A percentile compares a stretch with the other conserved stretches of the same genome.
phyloP scores from a whole-genome alignment of 371 early-diverging fungal genomes.

The Capillidium rhysosporum region DNA sequence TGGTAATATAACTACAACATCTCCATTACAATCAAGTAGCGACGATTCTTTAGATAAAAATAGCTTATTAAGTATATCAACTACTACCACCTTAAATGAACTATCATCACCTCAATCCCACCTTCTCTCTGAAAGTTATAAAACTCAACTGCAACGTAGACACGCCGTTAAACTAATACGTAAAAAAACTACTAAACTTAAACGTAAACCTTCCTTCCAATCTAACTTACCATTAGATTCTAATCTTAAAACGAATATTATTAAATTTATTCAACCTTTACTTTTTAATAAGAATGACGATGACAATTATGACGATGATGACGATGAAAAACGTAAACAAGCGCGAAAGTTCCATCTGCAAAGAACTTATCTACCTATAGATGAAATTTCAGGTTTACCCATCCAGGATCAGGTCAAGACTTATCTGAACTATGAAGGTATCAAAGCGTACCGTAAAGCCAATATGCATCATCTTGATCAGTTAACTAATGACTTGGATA shows the following conservation, averaged over 20 bases:
- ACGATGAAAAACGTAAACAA: background rate
- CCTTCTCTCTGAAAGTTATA: background rate
- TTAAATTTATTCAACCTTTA: background rate
- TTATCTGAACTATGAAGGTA: background rate
- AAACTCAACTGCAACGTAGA: background rate
- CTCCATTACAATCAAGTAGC: too few relatives aligned
- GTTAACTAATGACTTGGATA: background rate
- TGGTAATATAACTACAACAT: too few relatives aligned
- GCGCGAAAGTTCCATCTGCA: background rate
- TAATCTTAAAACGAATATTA: background rate
- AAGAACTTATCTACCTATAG: background rate
- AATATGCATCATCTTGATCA: background rate
- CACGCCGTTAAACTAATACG: background rate
- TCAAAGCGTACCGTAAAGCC: constrained; percentile 2
- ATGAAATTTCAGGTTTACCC: background rate
- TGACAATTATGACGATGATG: too few relatives aligned
- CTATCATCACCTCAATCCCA: background rate
- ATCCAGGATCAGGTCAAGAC: background rate
- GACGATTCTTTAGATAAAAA: too few relatives aligned
- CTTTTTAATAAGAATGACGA: too few relatives aligned
- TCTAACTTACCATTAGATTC: background rate
- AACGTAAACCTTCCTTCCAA: background rate
- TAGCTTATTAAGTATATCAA: too few relatives aligned
- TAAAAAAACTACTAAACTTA: background rate
- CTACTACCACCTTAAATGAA: too few relatives aligned